phyloP scores from a whole-genome alignment of 2,329 filamentous ascomycete genomes.

The Colletotrichum sp. region DNA sequence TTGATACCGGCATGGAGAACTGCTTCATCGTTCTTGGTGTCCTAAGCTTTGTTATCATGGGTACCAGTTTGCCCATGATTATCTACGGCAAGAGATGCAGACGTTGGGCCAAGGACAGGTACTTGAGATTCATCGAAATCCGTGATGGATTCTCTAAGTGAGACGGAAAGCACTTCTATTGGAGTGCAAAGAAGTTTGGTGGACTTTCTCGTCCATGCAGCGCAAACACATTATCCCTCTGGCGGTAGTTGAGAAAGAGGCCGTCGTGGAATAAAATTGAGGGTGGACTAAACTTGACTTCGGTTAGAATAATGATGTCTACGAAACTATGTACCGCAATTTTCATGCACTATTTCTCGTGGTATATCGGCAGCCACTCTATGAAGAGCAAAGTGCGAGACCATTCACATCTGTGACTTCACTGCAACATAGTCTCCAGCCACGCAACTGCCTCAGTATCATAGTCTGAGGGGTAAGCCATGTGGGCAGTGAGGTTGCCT shows the following conservation, averaged over 20 bases:
- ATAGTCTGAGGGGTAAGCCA: background rate
- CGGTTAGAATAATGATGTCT: background rate
- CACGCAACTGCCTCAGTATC: background rate
- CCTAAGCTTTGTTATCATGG: slow-evolving; percentile 54
- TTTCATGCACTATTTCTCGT: too few species aligned
- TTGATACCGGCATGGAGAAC: slow-evolving; percentile 47
- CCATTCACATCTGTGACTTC: background rate
- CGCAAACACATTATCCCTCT: background rate
- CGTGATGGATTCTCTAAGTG: slow-evolving; percentile 39
- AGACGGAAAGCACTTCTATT: background rate
- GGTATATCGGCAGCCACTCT: too few species aligned
- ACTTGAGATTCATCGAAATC: slow-evolving; percentile 50
- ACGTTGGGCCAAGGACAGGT: slow-evolving; percentile 49
- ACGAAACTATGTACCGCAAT: too few species aligned
- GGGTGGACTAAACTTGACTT: background rate
- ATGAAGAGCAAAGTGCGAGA: background rate
- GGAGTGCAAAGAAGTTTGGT: too few species aligned
- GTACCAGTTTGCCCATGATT: slow-evolving; percentile 58
- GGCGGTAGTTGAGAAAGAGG: background rate
- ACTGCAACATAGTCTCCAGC: background rate
- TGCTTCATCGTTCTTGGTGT: slow-evolving; percentile 57
- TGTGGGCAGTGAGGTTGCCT: background rate
- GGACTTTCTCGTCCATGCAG: background rate
- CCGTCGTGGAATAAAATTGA: background rate
- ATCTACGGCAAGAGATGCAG: slow-evolving; percentile 54